A percentile compares a stretch with the other conserved stretches of the same genome.
Evolutionary conservation across 257 asterid genomes (phyloP).

Genomic region (Cruciata laevipes): DNA sequence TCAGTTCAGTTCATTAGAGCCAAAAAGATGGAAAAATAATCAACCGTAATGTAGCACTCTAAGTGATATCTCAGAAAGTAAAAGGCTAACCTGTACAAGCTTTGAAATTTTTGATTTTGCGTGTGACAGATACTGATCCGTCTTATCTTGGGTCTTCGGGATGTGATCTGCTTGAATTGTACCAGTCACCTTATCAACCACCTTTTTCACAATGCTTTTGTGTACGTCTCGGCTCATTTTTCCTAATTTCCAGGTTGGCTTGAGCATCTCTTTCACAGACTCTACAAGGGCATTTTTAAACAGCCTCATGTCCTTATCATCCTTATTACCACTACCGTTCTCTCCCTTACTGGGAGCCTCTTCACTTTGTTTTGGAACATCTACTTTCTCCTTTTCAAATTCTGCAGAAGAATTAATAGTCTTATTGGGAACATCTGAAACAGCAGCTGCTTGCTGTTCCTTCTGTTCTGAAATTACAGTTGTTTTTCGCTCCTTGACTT

Average conservation of each 20-base stretch:
- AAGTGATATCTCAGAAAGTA: slow-evolving; percentile 2
- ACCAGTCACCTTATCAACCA: slow-evolving; percentile 81
- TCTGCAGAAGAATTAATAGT: slow-evolving; percentile 19
- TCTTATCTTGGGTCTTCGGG: slow-evolving; percentile 74
- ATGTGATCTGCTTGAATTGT: slow-evolving; percentile 60
- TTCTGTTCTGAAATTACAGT: slow-evolving; percentile 14
- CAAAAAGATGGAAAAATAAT: not conserved
- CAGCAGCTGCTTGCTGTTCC: slow-evolving; percentile 22
- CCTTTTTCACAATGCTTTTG: slow-evolving; percentile 87
- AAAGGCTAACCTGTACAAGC: slow-evolving; percentile 72
- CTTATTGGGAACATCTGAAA: slow-evolving; percentile 30
- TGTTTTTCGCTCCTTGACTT: slow-evolving; percentile 18
- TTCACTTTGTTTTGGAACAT: slow-evolving; percentile 30
- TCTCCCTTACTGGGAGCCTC: slow-evolving; percentile 45
- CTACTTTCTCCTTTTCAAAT: slow-evolving; percentile 32
- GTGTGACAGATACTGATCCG: slow-evolving; percentile 63
- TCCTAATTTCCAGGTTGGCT: slow-evolving; percentile 96
- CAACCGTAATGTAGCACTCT: not conserved
- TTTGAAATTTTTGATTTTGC: slow-evolving; percentile 73
- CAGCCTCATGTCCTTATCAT: slow-evolving; percentile 69
- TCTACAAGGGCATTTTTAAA: slow-evolving; percentile 78
- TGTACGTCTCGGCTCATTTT: slow-evolving; percentile 85
- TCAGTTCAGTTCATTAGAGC: not conserved
- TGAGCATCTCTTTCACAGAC: slow-evolving; percentile 77
- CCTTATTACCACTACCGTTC: slow-evolving; percentile 45